phyloP scores from a whole-genome alignment of 2,329 filamentous ascomycete genomes.

The Colletotrichum lentis region DNA sequence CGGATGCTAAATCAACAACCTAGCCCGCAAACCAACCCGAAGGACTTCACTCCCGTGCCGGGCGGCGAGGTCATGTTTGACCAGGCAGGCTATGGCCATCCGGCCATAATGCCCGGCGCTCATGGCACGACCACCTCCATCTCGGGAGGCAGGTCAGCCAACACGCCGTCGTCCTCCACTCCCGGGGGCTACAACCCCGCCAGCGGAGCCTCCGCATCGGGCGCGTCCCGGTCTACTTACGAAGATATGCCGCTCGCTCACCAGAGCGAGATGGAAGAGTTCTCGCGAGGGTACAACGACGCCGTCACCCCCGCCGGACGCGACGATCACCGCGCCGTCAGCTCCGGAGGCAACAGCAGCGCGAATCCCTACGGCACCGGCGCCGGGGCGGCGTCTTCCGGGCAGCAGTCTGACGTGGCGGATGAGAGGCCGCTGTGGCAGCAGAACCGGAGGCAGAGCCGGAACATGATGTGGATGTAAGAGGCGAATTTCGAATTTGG shows the following conservation, averaged over 20 bases:
- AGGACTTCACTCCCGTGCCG: slow-evolving; percentile 43
- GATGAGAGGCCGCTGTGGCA: slow-evolving; percentile 60
- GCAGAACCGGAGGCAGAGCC: slow-evolving; percentile 59
- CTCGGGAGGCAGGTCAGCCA: slow-evolving; percentile 24
- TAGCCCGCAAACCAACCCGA: slow-evolving; percentile 45
- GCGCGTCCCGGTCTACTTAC: slow-evolving; percentile 43
- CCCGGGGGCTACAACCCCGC: slow-evolving; percentile 35
- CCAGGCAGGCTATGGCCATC: slow-evolving; percentile 33
- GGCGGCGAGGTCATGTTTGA: slow-evolving; percentile 34
- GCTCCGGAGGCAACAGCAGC: slow-evolving; percentile 31
- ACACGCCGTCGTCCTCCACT: not conserved
- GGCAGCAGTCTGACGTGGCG: slow-evolving; percentile 19
- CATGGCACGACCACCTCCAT: slow-evolving; percentile 37
- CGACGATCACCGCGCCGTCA: slow-evolving; percentile 49
- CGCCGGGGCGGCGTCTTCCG: slow-evolving; percentile 13
- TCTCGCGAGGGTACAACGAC: slow-evolving; percentile 53
- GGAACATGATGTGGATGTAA: slow-evolving; percentile 60
- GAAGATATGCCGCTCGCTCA: slow-evolving; percentile 54
- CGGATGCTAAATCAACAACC: slow-evolving; percentile 38
- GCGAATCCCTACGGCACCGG: slow-evolving; percentile 22
- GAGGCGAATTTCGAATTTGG: not conserved
- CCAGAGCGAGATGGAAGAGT: slow-evolving; percentile 54
- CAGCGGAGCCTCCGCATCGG: slow-evolving; percentile 41
- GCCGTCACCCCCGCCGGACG: slow-evolving; percentile 49
- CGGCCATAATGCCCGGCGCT: slow-evolving; percentile 36